A percentile compares a stretch with the other conserved stretches of the same genome.
These are phyloP conservation scores for Amaranthus hypochondriacus DNA, from an alignment of 148 eudicot species.

Conservation along the genomic window DNA sequence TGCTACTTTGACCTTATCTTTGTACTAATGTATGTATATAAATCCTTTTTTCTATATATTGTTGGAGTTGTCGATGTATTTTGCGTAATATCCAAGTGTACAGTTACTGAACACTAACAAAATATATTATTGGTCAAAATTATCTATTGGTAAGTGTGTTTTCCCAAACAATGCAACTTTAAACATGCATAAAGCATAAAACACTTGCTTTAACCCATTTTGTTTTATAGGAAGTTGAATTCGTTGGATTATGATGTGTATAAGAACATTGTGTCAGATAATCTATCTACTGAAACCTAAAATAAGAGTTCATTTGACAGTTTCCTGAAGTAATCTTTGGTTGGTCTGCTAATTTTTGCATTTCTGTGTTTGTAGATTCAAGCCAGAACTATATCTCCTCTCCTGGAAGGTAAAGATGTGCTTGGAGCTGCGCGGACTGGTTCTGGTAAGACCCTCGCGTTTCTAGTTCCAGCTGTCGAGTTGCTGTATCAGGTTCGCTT, in stretches of 20 bases:
- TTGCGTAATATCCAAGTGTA: too few species aligned
- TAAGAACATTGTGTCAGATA: neutral
- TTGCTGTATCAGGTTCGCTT: constrained; percentile 48
- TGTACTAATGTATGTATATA: too few species aligned
- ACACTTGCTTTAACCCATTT: too few species aligned
- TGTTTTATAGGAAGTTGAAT: neutral
- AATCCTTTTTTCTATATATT: too few species aligned
- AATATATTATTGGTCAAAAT: too few species aligned
- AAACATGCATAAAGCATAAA: neutral
- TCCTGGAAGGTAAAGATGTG: constrained; percentile 83
- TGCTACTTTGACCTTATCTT: too few species aligned
- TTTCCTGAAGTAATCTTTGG: neutral
- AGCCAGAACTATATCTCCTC: constrained; percentile 83
- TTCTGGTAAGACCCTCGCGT: constrained; percentile 97
- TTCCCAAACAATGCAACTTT: neutral
- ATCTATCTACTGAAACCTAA: neutral
- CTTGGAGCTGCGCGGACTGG: constrained; percentile 99
- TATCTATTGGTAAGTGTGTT: neutral
- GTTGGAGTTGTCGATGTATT: neutral
- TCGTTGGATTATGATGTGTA: neutral
- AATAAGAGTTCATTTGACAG: neutral
- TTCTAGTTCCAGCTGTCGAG: constrained; percentile 86
- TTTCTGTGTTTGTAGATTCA: constrained; percentile 53
- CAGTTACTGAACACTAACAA: neutral
- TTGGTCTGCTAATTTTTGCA: neutral